phyloP scores from a whole-genome alignment of 306 rosid genomes.

The Cajanus cajan region DNA sequence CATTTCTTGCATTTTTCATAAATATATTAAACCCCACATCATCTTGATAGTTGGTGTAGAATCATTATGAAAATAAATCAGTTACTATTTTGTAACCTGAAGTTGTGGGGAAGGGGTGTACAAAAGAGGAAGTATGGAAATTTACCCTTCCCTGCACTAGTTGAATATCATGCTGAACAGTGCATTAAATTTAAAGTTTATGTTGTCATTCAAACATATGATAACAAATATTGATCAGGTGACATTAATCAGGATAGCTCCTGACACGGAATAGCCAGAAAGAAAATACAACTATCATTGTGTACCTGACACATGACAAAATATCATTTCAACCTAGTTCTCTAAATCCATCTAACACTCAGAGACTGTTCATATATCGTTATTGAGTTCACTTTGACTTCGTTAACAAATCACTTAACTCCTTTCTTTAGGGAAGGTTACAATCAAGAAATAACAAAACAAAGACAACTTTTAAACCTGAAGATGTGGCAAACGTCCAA shows the following conservation, averaged over 20 bases:
- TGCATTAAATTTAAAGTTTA: not conserved
- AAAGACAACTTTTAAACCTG: conserved; percentile 61
- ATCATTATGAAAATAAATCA: not conserved
- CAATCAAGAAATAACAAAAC: conserved; percentile 9
- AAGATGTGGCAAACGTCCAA: conserved; percentile 91
- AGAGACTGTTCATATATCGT: not conserved
- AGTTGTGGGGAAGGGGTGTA: not conserved
- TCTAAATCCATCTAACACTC: conserved; percentile 15
- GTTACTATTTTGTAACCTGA: not conserved
- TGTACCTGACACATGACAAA: conserved; percentile 14
- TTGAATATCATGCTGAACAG: not conserved
- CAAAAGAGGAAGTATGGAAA: conserved; percentile 12
- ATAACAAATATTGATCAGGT: conserved; percentile 19
- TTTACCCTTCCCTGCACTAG: not conserved
- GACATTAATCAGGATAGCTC: not conserved
- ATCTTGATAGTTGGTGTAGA: conserved; percentile 5
- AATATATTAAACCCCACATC: conserved; percentile 1
- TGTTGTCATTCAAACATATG: not conserved
- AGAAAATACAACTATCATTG: not conserved
- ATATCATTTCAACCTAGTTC: conserved; percentile 22
- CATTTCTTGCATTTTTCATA: not conserved
- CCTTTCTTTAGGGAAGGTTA: conserved; percentile 10
- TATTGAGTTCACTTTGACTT: conserved; percentile 11
- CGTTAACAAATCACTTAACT: conserved; percentile 16
- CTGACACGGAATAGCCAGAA: not conserved